Evolutionary conservation across 139 green algal genomes (phyloP), one percentile per base, ranked within the genome.

Genomic region (Chlamydomonas asymmetrica): DNA sequence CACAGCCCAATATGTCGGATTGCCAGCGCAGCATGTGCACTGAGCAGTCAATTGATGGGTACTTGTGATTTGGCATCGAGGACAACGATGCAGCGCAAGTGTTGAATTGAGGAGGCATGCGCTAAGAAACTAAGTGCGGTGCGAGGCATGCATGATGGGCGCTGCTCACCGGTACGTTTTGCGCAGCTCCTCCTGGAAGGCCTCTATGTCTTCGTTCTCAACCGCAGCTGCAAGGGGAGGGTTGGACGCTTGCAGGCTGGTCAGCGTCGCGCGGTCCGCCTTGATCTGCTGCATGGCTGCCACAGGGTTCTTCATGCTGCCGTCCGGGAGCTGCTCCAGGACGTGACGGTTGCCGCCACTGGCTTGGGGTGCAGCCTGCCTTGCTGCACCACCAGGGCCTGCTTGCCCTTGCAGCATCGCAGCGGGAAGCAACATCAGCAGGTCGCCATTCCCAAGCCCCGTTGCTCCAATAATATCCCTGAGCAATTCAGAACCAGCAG

Each of bases 111-210:
- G 34, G 62, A n/a, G 27, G 62, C 22, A 25, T 8, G 5, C 9
- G 62, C n/a, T 52, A 9, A 63, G 31, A 25, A 23, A 22, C 40
- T 4, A 18, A 43, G 37, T 18, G 32, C 9, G 23, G 9, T 6
- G 54, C 37, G 23, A 45, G 18, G 32, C 16, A 20, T 8, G 27
- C 9, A 37, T 29, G n/a, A 66, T 41, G 45, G 64, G 0, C 23
- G 29, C 20, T 20, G 5, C 71, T 43, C 66, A 87, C 85, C 59
- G 52, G 57, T 71, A 65, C 31, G 59, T 40, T n/a, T 56, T 7
- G 34, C 65, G 37, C 29, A 80, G 74, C 54, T 76, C 73, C 23
- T 76, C 62, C 73, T 84, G 82, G 38, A 85, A 64, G 25, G 63
- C 64, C 48, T 73, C 39, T 1, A 82, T 67, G 45, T 80, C 64